Percentiles rank a stretch among this genome's conserved stretches.
These are phyloP conservation scores for Leishmania guyanensis DNA, from an alignment of 208 protist genomes.

Conservation along the genomic window DNA sequence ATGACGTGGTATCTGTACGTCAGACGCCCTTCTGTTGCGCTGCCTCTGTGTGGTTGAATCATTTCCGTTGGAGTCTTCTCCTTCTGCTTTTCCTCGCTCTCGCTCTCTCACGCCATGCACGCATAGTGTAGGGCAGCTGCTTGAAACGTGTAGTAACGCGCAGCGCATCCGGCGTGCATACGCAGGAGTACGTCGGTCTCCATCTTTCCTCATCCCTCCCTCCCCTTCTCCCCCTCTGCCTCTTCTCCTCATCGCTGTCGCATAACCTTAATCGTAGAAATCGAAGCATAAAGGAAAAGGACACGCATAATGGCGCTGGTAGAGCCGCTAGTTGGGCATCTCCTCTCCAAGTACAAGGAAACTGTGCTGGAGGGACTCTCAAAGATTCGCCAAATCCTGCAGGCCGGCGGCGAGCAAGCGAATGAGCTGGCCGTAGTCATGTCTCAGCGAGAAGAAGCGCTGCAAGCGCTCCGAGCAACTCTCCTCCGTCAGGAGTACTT, in stretches of 20 bases:
- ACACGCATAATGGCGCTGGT: slow-evolving; percentile 61
- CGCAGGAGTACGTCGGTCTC: neutral
- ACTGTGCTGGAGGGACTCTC: slow-evolving; percentile 77
- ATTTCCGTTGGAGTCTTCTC: neutral
- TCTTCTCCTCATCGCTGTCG: neutral
- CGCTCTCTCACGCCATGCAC: neutral
- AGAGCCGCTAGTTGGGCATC: slow-evolving; percentile 77
- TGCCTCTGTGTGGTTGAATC: neutral
- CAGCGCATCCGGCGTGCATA: neutral
- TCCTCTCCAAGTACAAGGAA: slow-evolving; percentile 85
- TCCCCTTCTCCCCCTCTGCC: neutral
- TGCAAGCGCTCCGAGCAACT: slow-evolving; percentile 59
- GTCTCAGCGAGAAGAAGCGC: slow-evolving; percentile 57
- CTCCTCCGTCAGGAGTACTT: slow-evolving; percentile 43
- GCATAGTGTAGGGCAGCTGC: neutral
- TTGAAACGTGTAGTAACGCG: neutral
- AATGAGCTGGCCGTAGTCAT: slow-evolving; percentile 55
- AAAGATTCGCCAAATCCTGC: slow-evolving; percentile 53
- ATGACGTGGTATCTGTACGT: neutral
- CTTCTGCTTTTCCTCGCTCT: neutral
- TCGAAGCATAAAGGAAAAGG: neutral
- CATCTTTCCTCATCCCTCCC: neutral
- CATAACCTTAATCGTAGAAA: neutral
- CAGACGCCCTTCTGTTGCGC: neutral
- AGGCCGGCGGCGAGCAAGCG: slow-evolving; percentile 36